Conservation (phyloP, 768 basidiomycete species). For the Boletellus ananiceps region DNA sequence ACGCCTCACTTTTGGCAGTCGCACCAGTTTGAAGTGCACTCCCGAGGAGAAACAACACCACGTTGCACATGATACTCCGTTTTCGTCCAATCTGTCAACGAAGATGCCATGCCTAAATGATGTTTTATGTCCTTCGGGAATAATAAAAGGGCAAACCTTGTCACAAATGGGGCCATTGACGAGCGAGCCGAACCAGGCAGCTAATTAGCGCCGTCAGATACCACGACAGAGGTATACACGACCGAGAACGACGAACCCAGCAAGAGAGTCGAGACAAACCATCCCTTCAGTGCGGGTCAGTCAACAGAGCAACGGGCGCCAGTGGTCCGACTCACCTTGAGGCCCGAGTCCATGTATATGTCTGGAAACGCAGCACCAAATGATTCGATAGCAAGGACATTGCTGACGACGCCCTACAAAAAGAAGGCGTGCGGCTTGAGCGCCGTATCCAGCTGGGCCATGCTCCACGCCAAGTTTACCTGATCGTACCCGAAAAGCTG, state of each 20-base stretch:
- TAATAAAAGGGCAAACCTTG: slow-evolving; percentile 13
- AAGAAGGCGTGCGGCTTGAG: background rate
- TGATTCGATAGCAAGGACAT: slow-evolving; percentile 32
- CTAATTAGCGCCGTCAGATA: slow-evolving; percentile 15
- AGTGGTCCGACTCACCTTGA: slow-evolving; percentile 18
- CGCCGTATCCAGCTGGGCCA: background rate
- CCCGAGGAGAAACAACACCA: slow-evolving; percentile 28
- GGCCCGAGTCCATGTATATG: slow-evolving; percentile 24
- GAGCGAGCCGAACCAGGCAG: slow-evolving; percentile 30
- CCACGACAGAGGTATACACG: background rate
- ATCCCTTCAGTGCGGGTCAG: slow-evolving; percentile 21
- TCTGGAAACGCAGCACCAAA: slow-evolving; percentile 32
- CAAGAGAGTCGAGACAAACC: slow-evolving; percentile 29
- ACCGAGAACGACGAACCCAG: slow-evolving; percentile 17
- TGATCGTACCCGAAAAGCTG: slow-evolving; percentile 33
- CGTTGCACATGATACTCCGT: slow-evolving; percentile 25
- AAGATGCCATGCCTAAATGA: background rate
- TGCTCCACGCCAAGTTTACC: slow-evolving; percentile 2
- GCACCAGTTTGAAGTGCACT: slow-evolving; percentile 31
- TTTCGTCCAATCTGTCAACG: slow-evolving; percentile 25
- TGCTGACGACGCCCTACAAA: slow-evolving; percentile 29
- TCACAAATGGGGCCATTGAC: slow-evolving; percentile 31
- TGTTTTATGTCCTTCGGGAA: background rate
- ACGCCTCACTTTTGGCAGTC: slow-evolving; percentile 17
- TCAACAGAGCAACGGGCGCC: background rate